phyloP scores from a whole-genome alignment of 306 rosid species.

The Mucuna pruriens region DNA sequence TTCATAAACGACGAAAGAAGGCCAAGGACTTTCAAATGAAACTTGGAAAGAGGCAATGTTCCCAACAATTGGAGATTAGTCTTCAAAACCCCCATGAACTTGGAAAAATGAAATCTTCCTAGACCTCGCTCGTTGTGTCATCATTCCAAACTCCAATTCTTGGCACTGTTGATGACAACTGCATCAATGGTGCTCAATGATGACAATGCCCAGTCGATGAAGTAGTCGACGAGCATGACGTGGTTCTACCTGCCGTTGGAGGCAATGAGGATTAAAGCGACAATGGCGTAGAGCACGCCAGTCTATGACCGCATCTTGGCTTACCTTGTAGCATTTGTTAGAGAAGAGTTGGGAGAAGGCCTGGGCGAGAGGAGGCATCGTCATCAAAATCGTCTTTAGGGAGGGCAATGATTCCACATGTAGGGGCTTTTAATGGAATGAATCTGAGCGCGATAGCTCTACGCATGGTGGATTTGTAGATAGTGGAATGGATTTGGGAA shows the following conservation, averaged over 20 bases:
- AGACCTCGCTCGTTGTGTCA: slow-evolving; percentile 43
- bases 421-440: too few species aligned
- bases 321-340: slow-evolving; percentile 70
- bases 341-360: slow-evolving; percentile 89
- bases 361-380: too few species aligned
- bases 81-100: slow-evolving; percentile 90
- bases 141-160: slow-evolving; percentile 64
- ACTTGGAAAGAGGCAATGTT: too few species aligned
- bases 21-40: slow-evolving; percentile 86
- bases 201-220: slow-evolving; percentile 90
- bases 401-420: too few species aligned
- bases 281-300: too few species aligned
- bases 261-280: slow-evolving; percentile 63
- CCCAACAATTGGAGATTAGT: slow-evolving; percentile 88
- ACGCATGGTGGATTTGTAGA: too few species aligned
- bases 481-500: too few species aligned
- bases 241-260: slow-evolving; percentile 80
- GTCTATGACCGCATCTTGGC: slow-evolving; percentile 76
- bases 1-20: slow-evolving; percentile 69
- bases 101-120: slow-evolving; percentile 69
- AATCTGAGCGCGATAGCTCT: too few species aligned
- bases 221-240: slow-evolving; percentile 82
- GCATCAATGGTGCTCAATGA: slow-evolving; percentile 67
- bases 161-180: slow-evolving; percentile 56
- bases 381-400: too few species aligned